These are phyloP conservation scores for Herpetomonas tarakana DNA, from an alignment of 208 protist genomes.

Conservation along the genomic window DNA sequence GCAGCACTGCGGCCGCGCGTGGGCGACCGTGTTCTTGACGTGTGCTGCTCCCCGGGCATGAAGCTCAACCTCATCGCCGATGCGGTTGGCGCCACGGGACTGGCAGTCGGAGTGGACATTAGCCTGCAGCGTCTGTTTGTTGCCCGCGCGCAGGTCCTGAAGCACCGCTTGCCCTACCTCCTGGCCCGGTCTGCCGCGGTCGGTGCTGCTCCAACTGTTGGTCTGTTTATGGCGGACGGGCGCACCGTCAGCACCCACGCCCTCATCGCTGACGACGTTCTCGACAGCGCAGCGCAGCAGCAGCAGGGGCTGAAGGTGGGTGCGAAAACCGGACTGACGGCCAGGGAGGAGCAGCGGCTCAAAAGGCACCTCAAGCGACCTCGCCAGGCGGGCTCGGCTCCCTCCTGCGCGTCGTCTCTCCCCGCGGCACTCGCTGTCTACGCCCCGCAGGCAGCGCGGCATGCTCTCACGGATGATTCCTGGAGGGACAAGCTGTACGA, in stretches of 20 bases:
- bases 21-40: constrained; percentile 73
- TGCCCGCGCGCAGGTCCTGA: constrained; percentile 38
- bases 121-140: constrained; percentile 54
- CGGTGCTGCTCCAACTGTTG: constrained; percentile 16
- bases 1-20: constrained; percentile 51
- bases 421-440: constrained; percentile 6
- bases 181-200: too few relatives aligned
- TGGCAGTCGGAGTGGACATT: constrained; percentile 74
- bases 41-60: constrained; percentile 88
- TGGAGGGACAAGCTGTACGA: constrained; percentile 41
- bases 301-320: not conserved
- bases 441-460: not conserved
- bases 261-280: not conserved
- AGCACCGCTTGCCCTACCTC: too few relatives aligned
- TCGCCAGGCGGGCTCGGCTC: not conserved
- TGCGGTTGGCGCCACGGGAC: constrained; percentile 30
- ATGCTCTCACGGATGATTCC: not conserved
- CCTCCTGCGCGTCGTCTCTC: not conserved
- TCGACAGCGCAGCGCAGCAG: constrained; percentile 11
- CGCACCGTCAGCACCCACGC: not conserved
- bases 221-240: constrained; percentile 56
- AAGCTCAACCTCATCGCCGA: constrained; percentile 75
- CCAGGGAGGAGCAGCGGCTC: constrained; percentile 25
- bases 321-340: constrained; percentile 10
- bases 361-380: constrained; percentile 10